Evolutionary conservation across 1,284 basidiomycete species (phyloP), one percentile per base, ranked within the genome.

Genomic region (Abortiporus biennis): DNA sequence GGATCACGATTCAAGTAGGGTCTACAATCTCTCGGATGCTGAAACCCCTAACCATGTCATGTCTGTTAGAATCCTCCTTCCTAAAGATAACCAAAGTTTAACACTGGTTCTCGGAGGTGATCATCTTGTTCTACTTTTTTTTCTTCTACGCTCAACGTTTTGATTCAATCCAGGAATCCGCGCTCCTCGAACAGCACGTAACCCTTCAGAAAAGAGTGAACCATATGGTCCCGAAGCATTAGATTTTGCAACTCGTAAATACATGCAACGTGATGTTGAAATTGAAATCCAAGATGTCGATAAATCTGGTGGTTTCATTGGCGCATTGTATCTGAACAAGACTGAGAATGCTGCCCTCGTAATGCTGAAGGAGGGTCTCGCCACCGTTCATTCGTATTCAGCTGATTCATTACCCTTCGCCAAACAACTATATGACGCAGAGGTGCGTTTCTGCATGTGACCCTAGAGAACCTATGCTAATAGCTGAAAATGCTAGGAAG

Each of bases 261-360:
- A 86, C 56, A 84, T 97, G 80, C 96, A 99, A 63, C 80, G 94
- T 19, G 96, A 99, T 56, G 85, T 93, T 12, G 95, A 99, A 63
- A 82, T 98, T 47, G 85, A 91, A 51, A 81, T 97, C 35, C 88
- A 95, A 46, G 76, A 79, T 34, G 81, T 85, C 12, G 95, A 99
- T 69, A 97, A 96, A 67, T 85, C 85, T 13, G 95, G 95, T 30
- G 94, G 95, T 5, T 98, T 97, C 67, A 94, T 99, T 51, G 95
- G 95, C 13, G 68, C 85, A 1, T 70, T 97, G 43, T 96, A 87
- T 63, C 51, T 87, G 54, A 91, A 77, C 54, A 76, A 91, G 59
- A 80, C 69, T 2, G 86, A 92, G 50, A 98, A 97, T 59, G 83
- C 78, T 35, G 94, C 92, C 1, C 70, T 94, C 32, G 66, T 80